Evolutionary conservation across 768 basidiomycete species (phyloP).

Genomic region (Sarcodon sp.): DNA sequence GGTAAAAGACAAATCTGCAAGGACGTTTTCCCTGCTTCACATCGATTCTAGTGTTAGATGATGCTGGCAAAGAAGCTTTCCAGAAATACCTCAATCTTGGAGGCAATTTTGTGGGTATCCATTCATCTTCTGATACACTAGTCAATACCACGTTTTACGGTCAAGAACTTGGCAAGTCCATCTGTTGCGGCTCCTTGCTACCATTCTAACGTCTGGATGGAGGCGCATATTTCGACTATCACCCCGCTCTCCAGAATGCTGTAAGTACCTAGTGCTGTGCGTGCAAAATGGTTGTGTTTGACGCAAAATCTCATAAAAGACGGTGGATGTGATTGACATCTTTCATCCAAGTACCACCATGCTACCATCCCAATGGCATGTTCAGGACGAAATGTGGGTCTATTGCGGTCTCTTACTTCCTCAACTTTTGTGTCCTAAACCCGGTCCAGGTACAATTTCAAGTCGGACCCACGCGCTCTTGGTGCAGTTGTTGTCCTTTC

Average conservation of each 20-base stretch:
- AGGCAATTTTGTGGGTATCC: conserved; percentile 32
- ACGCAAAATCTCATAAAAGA: conserved; percentile 10
- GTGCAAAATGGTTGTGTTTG: not conserved
- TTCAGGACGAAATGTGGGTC: conserved; percentile 24
- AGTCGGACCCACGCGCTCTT: conserved; percentile 29
- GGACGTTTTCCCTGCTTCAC: not conserved
- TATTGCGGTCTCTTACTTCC: conserved; percentile 12
- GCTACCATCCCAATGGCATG: conserved; percentile 20
- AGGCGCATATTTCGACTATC: conserved; percentile 35
- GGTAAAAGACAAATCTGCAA: conserved; percentile 12
- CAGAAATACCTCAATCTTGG: conserved; percentile 29
- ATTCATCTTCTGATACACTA: conserved; percentile 30
- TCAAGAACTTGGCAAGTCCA: conserved; percentile 23
- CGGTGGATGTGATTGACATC: conserved; percentile 24
- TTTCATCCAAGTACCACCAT: conserved; percentile 30
- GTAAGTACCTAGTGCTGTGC: conserved; percentile 13
- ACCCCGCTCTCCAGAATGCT: conserved; percentile 28
- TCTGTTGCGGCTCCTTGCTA: not conserved
- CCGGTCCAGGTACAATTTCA: conserved; percentile 27
- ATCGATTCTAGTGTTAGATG: conserved; percentile 24
- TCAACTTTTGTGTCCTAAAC: not conserved
- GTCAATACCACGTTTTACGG: conserved; percentile 26
- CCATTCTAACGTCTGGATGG: not conserved
- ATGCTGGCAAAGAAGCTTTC: conserved; percentile 24
- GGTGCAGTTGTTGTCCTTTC: conserved; percentile 32